Evolutionary conservation across 345 rosid species (phyloP), one percentile per base, ranked within the genome.

Genomic region (Brassica napus): DNA sequence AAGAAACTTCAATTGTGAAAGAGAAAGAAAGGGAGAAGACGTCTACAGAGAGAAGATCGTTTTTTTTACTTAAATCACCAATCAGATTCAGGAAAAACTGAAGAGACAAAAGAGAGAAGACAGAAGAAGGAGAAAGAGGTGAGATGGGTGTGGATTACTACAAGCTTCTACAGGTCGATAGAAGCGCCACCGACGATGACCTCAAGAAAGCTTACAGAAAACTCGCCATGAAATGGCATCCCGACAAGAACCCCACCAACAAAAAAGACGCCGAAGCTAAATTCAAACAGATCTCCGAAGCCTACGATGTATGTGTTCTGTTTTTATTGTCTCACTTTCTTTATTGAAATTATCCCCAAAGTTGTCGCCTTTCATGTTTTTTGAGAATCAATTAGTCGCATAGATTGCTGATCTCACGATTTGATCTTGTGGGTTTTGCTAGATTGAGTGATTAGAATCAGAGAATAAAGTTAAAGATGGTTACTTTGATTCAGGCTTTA

Each of bases 261-360:
- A 89, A 89, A 82, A 86, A 86, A 28, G 91, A 88, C 55, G 91
- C 93, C 31, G 93, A 89, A 61, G 88, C 89, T 65, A 85, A 85
- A 79, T 89, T 89, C 86, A 89, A 89, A 80, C 88, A 86, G 80
- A 86, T 89, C 83, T 89, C 91, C 74, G 93, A 89, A 63, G 93
- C 91, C 55, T 89, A 89, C 31, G 93, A 89, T 83, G 91, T 86
- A 26, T 26, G 4, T 26, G 4, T 26, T 26, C 30, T 26, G 30
- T 26, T 26, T 26, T 26, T 26, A 0, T 3, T 37, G 44, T 37
- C 44, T 37, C 44, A 8, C 0, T 37, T 37, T 9, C 52, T 44
- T 44, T 44, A 44, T 77, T 49, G 14, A 67, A 37, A 2, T 65
- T 55, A 18, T 47, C 54, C 11, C 55, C 0, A 49, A 4, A 42